phyloP scores from a whole-genome alignment of 2,329 filamentous ascomycete species.

The Cordyceps fumosorosea region DNA sequence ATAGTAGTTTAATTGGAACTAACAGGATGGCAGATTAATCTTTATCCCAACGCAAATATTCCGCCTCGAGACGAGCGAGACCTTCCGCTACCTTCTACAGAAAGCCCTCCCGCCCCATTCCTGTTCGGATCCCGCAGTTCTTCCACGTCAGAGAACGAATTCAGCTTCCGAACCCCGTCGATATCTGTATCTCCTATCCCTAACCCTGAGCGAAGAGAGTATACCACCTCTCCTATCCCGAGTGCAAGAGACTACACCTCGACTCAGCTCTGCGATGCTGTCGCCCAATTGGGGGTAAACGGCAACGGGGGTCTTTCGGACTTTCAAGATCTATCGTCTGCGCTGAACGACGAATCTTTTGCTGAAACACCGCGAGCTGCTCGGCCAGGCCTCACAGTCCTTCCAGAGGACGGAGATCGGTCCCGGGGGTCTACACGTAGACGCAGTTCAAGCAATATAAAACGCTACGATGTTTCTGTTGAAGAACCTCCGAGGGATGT shows the following conservation, averaged over 20 bases:
- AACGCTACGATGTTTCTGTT: slow-evolving; percentile 19
- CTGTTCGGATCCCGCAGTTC: not conserved
- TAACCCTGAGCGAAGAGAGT: not conserved
- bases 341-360: not conserved
- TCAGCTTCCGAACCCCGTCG: not conserved
- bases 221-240: not conserved
- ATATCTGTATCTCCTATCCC: slow-evolving; percentile 1
- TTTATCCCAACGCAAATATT: not conserved
- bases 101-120: not conserved
- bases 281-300: not conserved
- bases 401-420: not conserved
- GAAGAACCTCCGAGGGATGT: slow-evolving; percentile 29
- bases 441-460: not conserved
- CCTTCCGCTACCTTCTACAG: not conserved
- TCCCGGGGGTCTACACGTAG: not conserved
- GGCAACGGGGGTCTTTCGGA: not conserved
- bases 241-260: not conserved
- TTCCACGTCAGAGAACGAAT: not conserved
- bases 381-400: not conserved
- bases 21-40: not conserved
- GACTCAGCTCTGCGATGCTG: not conserved
- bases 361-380: not conserved
- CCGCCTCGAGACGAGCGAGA: not conserved
- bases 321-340: not conserved
- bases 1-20: not conserved